Conservation (phyloP, 176 grass and related monocot species). For the Pontederia paniculata region DNA sequence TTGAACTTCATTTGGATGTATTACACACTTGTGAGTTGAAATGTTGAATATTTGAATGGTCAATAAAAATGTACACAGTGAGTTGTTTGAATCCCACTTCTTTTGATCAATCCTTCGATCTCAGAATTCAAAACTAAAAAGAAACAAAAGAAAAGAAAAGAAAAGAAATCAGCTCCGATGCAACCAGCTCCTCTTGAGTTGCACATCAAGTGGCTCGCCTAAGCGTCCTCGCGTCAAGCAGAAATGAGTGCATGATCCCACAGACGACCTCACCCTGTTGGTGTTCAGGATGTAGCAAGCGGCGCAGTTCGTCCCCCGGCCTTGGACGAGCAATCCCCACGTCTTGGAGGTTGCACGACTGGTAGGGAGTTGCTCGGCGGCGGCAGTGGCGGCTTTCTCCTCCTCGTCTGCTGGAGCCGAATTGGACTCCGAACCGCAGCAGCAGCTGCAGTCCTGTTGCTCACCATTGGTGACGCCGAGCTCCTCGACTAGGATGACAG, state of each 20-base stretch:
- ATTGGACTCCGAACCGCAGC: too few species aligned
- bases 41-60: too few species aligned
- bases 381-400: not conserved
- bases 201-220: conserved; percentile 54
- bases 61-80: too few species aligned
- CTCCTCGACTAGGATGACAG: conserved; percentile 67
- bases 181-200: conserved; percentile 69
- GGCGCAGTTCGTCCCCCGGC: conserved; percentile 29
- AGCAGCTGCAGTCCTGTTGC: not conserved
- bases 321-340: conserved; percentile 33
- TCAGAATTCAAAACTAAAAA: too few species aligned
- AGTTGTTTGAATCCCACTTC: too few species aligned
- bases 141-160: too few species aligned
- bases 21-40: too few species aligned
- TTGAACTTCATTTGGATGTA: too few species aligned
- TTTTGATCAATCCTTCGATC: too few species aligned
- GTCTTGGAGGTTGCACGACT: not conserved
- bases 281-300: conserved; percentile 51
- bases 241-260: conserved; percentile 84
- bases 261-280: conserved; percentile 56
- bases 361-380: conserved; percentile 13
- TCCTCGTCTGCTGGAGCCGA: too few species aligned
- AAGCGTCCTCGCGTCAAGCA: conserved; percentile 76
- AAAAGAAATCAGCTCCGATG: conserved; percentile 6
- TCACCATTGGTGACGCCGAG: conserved; percentile 19